phyloP scores from a whole-genome alignment of 2,329 filamentous ascomycete species.

The Colletotrichum abscissum region DNA sequence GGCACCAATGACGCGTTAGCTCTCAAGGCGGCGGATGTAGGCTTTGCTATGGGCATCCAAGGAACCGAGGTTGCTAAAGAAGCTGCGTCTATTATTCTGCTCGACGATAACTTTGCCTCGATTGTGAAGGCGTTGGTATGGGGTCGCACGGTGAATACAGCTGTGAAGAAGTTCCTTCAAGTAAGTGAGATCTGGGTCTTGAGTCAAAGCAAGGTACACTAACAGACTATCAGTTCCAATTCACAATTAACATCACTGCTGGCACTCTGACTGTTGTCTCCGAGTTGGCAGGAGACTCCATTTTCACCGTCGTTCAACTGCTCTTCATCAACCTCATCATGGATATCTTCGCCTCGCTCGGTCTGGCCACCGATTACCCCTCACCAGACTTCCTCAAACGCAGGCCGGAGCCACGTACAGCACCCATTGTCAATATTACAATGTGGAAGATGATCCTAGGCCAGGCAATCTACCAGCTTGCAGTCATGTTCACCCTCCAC shows the following conservation, averaged over 20 bases:
- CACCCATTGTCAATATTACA: constrained; percentile 68
- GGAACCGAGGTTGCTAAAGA: constrained; percentile 73
- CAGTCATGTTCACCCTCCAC: constrained; percentile 71
- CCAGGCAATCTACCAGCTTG: constrained; percentile 78
- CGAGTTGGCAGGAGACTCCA: constrained; percentile 62
- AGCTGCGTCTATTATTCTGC: constrained; percentile 70
- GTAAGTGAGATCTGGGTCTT: constrained; percentile 37
- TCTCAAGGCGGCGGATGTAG: constrained; percentile 70
- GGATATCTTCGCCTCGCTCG: constrained; percentile 68
- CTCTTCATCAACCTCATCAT: constrained; percentile 72
- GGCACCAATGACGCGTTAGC: constrained; percentile 72
- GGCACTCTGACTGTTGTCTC: constrained; percentile 69
- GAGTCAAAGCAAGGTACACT: neutral
- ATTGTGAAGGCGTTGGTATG: constrained; percentile 72
- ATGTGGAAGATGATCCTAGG: constrained; percentile 91
- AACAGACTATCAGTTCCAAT: constrained; percentile 55
- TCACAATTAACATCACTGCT: constrained; percentile 72
- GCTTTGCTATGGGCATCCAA: constrained; percentile 71
- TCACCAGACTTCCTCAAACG: constrained; percentile 47
- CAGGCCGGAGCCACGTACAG: constrained; percentile 43
- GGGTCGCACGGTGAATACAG: constrained; percentile 72
- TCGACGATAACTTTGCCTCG: constrained; percentile 70
- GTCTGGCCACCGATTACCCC: constrained; percentile 54
- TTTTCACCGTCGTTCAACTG: constrained; percentile 68
- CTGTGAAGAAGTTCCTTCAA: constrained; percentile 73